Evolutionary conservation across 2,329 filamentous ascomycete genomes (phyloP).

Genomic region (Arthrobotrys pseudoclavata): DNA sequence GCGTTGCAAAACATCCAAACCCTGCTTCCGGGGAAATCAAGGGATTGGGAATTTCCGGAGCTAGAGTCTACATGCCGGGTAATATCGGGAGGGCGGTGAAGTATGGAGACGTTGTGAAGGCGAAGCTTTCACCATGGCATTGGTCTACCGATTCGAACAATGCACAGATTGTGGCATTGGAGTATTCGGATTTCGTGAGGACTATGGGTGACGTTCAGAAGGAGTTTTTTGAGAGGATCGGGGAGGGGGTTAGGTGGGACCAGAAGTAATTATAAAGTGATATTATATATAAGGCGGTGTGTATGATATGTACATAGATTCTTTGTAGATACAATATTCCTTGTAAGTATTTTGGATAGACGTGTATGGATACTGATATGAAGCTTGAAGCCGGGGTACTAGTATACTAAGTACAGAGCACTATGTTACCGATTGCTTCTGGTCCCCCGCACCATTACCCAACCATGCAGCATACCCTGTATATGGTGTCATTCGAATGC

Average conservation of each 20-base stretch:
- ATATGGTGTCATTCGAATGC: constrained; percentile 10
- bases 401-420: not conserved
- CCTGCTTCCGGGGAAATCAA: constrained; percentile 32
- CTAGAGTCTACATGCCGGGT: constrained; percentile 40
- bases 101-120: constrained; percentile 52
- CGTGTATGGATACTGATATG: not conserved
- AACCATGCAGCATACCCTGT: constrained; percentile 10
- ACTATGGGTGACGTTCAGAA: constrained; percentile 32
- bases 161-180: constrained; percentile 48
- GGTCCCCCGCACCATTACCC: not conserved
- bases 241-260: constrained; percentile 37
- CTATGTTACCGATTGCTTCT: not conserved
- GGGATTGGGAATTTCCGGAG: constrained; percentile 31
- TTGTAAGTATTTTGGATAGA: constrained; percentile 14
- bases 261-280: not conserved
- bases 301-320: constrained; percentile 30
- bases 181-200: constrained; percentile 50
- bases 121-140: constrained; percentile 33
- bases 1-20: constrained; percentile 22
- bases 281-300: not conserved
- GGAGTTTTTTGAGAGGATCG: constrained; percentile 55
- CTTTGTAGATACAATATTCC: constrained; percentile 15
- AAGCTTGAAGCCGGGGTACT: too few species aligned
- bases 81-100: constrained; percentile 30
- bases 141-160: constrained; percentile 46